Evolutionary conservation across 2,329 filamentous ascomycete species (phyloP).

Genomic region (Ophiostoma tasmaniense): DNA sequence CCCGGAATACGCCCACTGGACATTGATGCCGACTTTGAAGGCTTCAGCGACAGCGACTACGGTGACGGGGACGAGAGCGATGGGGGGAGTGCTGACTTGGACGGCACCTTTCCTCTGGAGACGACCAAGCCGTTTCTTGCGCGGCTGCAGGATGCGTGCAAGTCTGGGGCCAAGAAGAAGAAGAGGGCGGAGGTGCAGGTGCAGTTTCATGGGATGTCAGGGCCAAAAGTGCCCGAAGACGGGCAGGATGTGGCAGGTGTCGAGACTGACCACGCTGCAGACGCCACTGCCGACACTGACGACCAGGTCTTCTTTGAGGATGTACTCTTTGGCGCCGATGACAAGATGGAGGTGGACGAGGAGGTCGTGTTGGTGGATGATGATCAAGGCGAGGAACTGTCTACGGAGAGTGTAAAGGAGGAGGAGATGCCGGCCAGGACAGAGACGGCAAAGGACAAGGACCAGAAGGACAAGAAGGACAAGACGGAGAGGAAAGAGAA

Average conservation of each 20-base stretch:
- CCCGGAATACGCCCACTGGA: not conserved
- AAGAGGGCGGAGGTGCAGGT: not conserved
- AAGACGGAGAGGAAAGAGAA: not conserved
- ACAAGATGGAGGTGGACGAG: not conserved
- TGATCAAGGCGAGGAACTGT: not conserved
- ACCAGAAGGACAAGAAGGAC: not conserved
- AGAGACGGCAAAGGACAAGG: not conserved
- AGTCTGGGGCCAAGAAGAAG: not conserved
- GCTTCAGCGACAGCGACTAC: not conserved
- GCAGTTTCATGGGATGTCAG: no score
- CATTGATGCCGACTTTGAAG: not conserved
- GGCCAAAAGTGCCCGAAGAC: not conserved
- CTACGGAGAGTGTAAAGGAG: not conserved
- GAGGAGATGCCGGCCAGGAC: not conserved
- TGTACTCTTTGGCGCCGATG: not conserved
- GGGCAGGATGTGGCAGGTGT: not conserved
- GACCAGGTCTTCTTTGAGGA: not conserved
- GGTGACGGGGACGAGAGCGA: not conserved
- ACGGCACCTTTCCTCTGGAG: not conserved
- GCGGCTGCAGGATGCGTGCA: not conserved
- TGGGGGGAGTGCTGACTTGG: not conserved
- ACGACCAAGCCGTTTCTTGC: not conserved
- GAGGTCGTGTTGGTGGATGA: not conserved
- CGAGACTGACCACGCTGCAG: not conserved
- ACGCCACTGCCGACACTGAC: not conserved